Percentiles rank a stretch among this genome's conserved stretches.
Conservation (phyloP, 352 stramenopile species). For the Phytophthora megakarya region DNA sequence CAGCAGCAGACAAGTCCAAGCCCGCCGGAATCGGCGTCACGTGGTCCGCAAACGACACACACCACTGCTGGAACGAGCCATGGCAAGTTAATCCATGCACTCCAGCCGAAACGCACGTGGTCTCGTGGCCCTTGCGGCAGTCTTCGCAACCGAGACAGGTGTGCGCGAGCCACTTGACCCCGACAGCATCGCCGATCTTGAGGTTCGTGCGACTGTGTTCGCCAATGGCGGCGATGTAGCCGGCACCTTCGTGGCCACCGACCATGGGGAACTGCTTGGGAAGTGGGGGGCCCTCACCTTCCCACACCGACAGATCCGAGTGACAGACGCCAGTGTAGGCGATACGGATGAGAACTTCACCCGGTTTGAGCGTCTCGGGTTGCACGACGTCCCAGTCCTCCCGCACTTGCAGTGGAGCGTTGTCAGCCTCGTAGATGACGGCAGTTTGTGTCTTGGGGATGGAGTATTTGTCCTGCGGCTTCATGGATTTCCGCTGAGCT, state of each 20-base stretch:
- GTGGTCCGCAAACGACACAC: slow-evolving; percentile 67
- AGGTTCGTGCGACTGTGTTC: slow-evolving; percentile 42
- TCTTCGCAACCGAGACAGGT: slow-evolving; percentile 53
- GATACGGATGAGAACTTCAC: slow-evolving; percentile 55
- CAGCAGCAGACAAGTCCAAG: slow-evolving; percentile 48
- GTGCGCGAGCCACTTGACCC: slow-evolving; percentile 53
- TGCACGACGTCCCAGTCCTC: slow-evolving; percentile 53
- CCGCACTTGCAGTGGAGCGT: slow-evolving; percentile 43
- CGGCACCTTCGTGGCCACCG: slow-evolving; percentile 59
- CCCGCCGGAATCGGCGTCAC: slow-evolving; percentile 71
- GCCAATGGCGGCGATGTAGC: slow-evolving; percentile 57
- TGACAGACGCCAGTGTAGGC: slow-evolving; percentile 56
- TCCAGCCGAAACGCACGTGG: slow-evolving; percentile 31
- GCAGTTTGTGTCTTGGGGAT: slow-evolving; percentile 58
- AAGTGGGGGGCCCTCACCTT: slow-evolving; percentile 36
- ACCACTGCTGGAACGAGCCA: slow-evolving; percentile 60
- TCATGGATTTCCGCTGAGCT: slow-evolving; percentile 9
- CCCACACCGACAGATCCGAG: slow-evolving; percentile 53
- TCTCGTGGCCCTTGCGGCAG: slow-evolving; percentile 51
- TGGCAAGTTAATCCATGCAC: slow-evolving; percentile 39
- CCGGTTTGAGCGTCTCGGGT: slow-evolving; percentile 43
- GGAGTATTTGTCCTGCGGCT: slow-evolving; percentile 47
- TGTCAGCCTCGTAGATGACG: slow-evolving; percentile 50
- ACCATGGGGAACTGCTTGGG: slow-evolving; percentile 45
- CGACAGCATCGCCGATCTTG: slow-evolving; percentile 50